Evolutionary conservation across 805 yeast species (phyloP), one percentile per base, ranked within the genome.

Genomic region (Ogataea methanolica): DNA sequence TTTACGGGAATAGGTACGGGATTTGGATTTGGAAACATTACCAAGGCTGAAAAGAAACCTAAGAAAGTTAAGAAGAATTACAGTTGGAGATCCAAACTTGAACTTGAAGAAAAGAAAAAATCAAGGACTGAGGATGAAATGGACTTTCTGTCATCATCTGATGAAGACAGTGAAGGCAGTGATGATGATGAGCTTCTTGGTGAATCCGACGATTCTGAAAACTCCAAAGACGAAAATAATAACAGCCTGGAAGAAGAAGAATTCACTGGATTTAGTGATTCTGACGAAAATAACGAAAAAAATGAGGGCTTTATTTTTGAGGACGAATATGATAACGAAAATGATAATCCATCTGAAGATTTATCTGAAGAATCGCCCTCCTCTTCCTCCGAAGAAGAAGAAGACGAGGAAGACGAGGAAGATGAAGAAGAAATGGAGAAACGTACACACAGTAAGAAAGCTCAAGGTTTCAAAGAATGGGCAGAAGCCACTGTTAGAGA

Each of bases 401-500:
- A 63, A 4, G 69, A 63, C 0, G 71, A 62, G 1, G 67, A 60
- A 1, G 71, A 63, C 4, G 69, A 63, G 0, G 71, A 63, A 3
- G 67, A 52, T 15, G 70, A 53, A 6, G 69, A 64, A 4, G 71
- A 61, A 0, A 69, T 62, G 4, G 68, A 54, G 0, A 65, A 60
- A 4, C 75, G 75, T 37, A 68, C 70, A 35, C 82, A 73, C 52
- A 62, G 67, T 37, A 62, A 73, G 31, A 69, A 68, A 40, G 92
- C 88, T 1, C 72, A 74, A 35, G 77, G 81, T 16, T 94, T 94
- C 72, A 88, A 87, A 66, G 78, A 78, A 17, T 94, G 99, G 98
- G 97, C 97, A 0, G 87, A 83, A 54, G 67, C 75, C 34, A 87
- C 86, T 58, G 78, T 83, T 4, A 79, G 84, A 48, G 72, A 76